These are phyloP conservation scores for Nicotiana noctiflora DNA, from an alignment of 257 asterid species.

Conservation along the genomic window DNA sequence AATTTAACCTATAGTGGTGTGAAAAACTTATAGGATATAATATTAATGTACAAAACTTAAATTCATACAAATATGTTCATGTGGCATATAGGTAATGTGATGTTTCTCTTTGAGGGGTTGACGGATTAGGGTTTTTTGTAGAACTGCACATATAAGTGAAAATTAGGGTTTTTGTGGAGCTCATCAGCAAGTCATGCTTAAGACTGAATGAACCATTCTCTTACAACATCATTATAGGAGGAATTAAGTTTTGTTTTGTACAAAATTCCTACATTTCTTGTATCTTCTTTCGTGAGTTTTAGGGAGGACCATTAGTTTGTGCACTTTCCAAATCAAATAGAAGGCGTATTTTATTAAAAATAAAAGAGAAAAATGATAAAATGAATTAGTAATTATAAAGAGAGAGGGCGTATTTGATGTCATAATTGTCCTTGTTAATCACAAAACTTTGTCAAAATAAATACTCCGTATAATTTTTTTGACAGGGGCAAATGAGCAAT, in stretches of 20 bases:
- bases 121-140: constrained; percentile 6
- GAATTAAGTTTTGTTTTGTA: not conserved
- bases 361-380: too few species aligned
- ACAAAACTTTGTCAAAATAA: not conserved
- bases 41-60: too few species aligned
- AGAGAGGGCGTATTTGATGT: not conserved
- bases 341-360: too few species aligned
- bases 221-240: not conserved
- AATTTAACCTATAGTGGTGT: too few species aligned
- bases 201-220: not conserved
- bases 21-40: too few species aligned
- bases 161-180: too few species aligned
- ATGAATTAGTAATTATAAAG: not conserved
- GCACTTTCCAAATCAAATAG: not conserved
- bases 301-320: not conserved
- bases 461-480: not conserved
- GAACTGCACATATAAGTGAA: constrained; percentile 20
- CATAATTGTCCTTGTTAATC: not conserved
- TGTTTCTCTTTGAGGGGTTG: not conserved
- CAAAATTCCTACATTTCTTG: not conserved
- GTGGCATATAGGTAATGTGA: too few species aligned
- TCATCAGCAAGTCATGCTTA: not conserved
- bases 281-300: not conserved
- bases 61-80: too few species aligned
- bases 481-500: not conserved